Base-by-base conservation (phyloP, 2,329 filamentous ascomycete species). In the Penicillium sp. region DNA sequence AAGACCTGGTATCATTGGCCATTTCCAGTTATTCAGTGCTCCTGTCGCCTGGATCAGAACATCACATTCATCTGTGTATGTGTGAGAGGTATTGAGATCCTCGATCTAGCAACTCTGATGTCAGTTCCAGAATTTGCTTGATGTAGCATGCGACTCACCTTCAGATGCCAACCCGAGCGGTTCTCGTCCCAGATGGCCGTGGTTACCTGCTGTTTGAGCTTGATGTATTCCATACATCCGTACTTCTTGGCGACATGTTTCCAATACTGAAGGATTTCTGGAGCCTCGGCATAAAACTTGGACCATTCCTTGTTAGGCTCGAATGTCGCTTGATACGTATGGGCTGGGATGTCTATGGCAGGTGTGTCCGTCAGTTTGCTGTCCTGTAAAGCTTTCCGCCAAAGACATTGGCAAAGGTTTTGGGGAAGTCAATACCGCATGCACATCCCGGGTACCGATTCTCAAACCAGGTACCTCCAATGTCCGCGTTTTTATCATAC, bases 311-410 rank as follows among this genome's bases (percentile, higher is more conserved):
- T 64, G 42, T 68, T 69, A 0, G 76, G 77, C 50, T 75, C 75
- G 66, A 77, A 80, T 6, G 71, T 72, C 52, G 76, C 79, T 49
- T 79, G 75, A 42, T 78, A 77, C 22, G 71, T 73, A 40, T 77
- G 74, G 4, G 66, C 66, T 0, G 75, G 75, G 22, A 77, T 75
- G 55, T 78, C 74, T 68, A 14, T 6, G 16, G 5, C 22, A 25
- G 22, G 8, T 5, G 22, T 25, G 3, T 25, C 22, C 8, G 22
- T 25, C 22, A 25, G 22, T 7, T 25, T 25, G 22, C 22, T 6
- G 22, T 25, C 22, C 22, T 25, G 22, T 7, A 7, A 25, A 25
- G 3, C 5, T 7, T 6, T 8, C 22, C 22, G 7, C 3, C 22
- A 25, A 25, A 2, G 22, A 7, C 22, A 25, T 25, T 25, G 22